phyloP scores from a whole-genome alignment of 495 filamentous ascomycete species.

The Cercophora scortea region DNA sequence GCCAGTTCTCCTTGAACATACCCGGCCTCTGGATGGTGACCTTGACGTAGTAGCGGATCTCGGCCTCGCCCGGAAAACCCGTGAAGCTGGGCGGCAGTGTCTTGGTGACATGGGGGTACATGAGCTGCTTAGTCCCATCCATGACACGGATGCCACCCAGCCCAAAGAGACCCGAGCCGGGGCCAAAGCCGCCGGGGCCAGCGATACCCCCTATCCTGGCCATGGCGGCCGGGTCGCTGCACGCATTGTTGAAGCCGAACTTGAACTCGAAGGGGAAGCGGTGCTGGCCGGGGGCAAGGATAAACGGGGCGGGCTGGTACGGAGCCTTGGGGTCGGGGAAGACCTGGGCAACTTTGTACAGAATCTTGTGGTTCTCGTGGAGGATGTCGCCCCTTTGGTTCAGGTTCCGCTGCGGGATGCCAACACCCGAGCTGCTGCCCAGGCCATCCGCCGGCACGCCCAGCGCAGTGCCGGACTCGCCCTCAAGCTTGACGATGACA shows the following conservation, averaged over 20 bases:
- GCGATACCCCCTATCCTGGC: slow-evolving; percentile 34
- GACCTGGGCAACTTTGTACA: slow-evolving; percentile 73
- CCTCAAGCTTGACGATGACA: slow-evolving; percentile 90
- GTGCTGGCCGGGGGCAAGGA: slow-evolving; percentile 68
- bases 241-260: slow-evolving; percentile 88
- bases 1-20: slow-evolving; percentile 79
- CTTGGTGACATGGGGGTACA: slow-evolving; percentile 65
- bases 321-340: slow-evolving; percentile 55
- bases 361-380: slow-evolving; percentile 50
- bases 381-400: slow-evolving; percentile 25
- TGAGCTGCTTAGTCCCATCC: slow-evolving; percentile 43
- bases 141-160: slow-evolving; percentile 39
- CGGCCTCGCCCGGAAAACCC: slow-evolving; percentile 72
- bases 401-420: slow-evolving; percentile 20
- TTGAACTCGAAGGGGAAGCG: slow-evolving; percentile 91
- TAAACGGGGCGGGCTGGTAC: slow-evolving; percentile 54
- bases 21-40: slow-evolving; percentile 76
- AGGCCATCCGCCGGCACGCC: slow-evolving; percentile 21
- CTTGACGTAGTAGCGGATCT: slow-evolving; percentile 90
- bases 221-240: slow-evolving; percentile 47
- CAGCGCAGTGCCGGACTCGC: slow-evolving; percentile 64
- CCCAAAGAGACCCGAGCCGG: slow-evolving; percentile 26
- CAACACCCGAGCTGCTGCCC: slow-evolving; percentile 4
- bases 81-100: slow-evolving; percentile 83
- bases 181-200: slow-evolving; percentile 25